Evolutionary conservation across 768 basidiomycete genomes (phyloP), one percentile per base, ranked within the genome.

Genomic region (Xanthoconium purpureum): DNA sequence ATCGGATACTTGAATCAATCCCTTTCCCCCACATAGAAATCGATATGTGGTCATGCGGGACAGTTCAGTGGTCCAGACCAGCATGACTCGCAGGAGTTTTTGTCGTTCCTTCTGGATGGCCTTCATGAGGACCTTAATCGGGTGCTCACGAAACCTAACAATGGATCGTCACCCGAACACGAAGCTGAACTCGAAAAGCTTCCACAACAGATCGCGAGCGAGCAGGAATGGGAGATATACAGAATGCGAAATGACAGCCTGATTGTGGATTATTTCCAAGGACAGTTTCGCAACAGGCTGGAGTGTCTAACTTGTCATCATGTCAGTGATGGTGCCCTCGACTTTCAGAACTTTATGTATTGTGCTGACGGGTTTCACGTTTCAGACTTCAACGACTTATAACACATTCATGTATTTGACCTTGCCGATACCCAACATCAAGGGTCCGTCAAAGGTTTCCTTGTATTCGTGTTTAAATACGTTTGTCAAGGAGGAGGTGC

Each of bases 1-100:
- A 52, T 43, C 6, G 11, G 11, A 52, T 7, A 49, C 18, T 46
- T 13, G 29, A 33, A 40, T 64, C 39, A 50, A 29, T 68, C 74
- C 49, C 75, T 7, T 36, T 33, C 30, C 2, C 18, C 6, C 38
- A 20, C 29, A 30, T 58, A 87, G 84, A 81, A 78, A 72, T 80
- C 77, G 54, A 83, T 79, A 68, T 89, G 74, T 73, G 78, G 58
- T 47, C 81, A 79, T 61, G 84, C 83, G 1, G 72, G 78, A 9
- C 89, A 91, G 68, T 97, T 96, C 71, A 81, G 83, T 35, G 92
- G 91, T 3, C 80, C 85, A 15, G 88, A 94, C 62, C 96, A 99
- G 69, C 96, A 99, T 64, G 96, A 99, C 72, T 94, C 94, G 20
- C 97, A 98, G 71, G 96, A 99, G 73, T 97, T 98, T 72, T 78